phyloP scores from a whole-genome alignment of 1,284 basidiomycete species.

The Moesziomyces antarcticus region DNA sequence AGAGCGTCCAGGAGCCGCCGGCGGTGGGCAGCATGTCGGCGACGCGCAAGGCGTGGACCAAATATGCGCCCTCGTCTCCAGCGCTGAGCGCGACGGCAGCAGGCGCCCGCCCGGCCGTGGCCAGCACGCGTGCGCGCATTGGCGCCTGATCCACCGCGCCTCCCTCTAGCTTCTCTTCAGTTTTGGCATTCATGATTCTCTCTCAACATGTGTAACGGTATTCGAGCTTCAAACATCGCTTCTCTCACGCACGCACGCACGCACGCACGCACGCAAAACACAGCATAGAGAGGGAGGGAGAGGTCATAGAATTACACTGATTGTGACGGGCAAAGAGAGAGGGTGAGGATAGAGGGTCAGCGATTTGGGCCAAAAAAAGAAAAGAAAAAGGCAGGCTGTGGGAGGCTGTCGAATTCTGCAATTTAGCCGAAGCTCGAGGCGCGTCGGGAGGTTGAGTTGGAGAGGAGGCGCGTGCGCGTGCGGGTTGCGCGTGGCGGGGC shows the following conservation, averaged over 20 bases:
- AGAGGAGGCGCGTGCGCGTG: conserved; percentile 40
- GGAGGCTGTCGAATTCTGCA: conserved; percentile 30
- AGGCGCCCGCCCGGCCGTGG: no score
- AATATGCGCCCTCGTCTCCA: no score
- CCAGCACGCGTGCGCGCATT: no score
- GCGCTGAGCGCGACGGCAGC: no score
- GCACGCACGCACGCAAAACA: not conserved
- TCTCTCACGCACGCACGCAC: no score
- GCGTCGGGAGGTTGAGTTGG: conserved; percentile 17
- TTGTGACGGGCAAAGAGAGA: not conserved
- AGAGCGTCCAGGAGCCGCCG: no score
- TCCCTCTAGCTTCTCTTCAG: no score
- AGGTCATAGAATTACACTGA: conserved; percentile 22
- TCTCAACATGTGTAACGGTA: not conserved
- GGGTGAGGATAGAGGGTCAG: not conserved
- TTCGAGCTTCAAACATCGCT: not conserved
- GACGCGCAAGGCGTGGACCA: no score
- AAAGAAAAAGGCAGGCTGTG: not conserved
- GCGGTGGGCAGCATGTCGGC: no score
- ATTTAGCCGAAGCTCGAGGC: conserved; percentile 26
- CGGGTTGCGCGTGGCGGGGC: not conserved
- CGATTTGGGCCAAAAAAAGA: not conserved
- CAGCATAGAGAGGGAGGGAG: not conserved
- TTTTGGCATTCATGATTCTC: no score
- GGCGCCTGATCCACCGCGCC: no score